phyloP scores from a whole-genome alignment of 768 basidiomycete species.

The Tremella fuciformis region DNA sequence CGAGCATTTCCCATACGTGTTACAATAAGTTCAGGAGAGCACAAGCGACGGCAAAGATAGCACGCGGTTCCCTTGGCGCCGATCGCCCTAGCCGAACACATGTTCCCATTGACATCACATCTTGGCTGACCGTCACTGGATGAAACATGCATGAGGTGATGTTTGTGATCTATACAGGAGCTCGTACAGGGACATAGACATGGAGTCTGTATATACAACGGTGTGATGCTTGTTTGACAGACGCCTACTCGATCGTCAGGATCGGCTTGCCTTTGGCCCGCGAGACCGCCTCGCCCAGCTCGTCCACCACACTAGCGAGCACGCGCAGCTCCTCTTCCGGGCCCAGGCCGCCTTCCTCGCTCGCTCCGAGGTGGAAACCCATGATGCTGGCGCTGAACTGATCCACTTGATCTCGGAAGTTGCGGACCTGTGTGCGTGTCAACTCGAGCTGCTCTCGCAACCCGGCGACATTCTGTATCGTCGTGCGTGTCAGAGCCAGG shows the following conservation, averaged over 20 bases:
- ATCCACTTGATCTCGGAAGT: slow-evolving; percentile 41
- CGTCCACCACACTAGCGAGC: slow-evolving; percentile 30
- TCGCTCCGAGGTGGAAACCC: slow-evolving; percentile 39
- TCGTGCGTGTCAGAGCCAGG: slow-evolving; percentile 28
- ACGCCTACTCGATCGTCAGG: background rate
- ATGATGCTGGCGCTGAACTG: slow-evolving; percentile 40
- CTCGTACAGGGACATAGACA: too few relatives aligned
- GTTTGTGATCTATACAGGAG: too few relatives aligned
- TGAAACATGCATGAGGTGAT: too few relatives aligned
- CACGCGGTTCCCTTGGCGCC: too few relatives aligned
- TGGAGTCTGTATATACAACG: too few relatives aligned
- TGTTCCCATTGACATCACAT: too few relatives aligned
- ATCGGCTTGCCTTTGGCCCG: slow-evolving; percentile 24
- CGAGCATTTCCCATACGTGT: background rate
- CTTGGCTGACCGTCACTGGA: too few relatives aligned
- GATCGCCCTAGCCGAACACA: too few relatives aligned
- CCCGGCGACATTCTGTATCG: slow-evolving; percentile 27
- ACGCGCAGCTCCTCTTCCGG: slow-evolving; percentile 42
- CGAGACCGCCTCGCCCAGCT: slow-evolving; percentile 32
- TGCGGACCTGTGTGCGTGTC: slow-evolving; percentile 23
- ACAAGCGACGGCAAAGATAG: too few relatives aligned
- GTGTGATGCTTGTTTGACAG: too few relatives aligned
- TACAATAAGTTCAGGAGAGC: too few relatives aligned
- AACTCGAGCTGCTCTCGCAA: slow-evolving; percentile 24
- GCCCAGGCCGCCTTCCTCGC: slow-evolving; percentile 24